A percentile compares a stretch with the other conserved stretches of the same genome.
Evolutionary conservation across 1,139 yeast species (phyloP).

Genomic region (Kluyveromyces marxianus): DNA sequence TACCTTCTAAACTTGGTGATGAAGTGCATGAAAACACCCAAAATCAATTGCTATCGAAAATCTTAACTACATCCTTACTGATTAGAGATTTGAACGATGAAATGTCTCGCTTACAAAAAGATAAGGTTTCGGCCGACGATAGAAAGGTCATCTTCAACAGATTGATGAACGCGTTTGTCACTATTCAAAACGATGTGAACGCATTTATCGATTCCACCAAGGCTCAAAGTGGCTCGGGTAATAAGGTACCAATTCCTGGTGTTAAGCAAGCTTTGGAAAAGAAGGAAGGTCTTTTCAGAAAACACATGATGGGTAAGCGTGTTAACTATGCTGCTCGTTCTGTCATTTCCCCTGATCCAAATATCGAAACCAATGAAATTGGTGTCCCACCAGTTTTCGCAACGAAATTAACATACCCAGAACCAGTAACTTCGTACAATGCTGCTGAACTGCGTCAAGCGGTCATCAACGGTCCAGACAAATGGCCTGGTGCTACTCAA

Average conservation of each 20-base stretch:
- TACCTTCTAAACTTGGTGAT: conserved; percentile 95
- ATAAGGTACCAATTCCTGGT: conserved; percentile 80
- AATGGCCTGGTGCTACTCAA: conserved; percentile 98
- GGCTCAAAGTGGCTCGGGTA: conserved; percentile 61
- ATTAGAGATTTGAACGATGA: conserved; percentile 88
- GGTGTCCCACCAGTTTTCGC: conserved; percentile 99
- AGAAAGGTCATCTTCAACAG: conserved; percentile 76
- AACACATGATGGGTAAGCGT: conserved; percentile 99
- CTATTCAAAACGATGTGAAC: conserved; percentile 91
- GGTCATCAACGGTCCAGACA: conserved; percentile 93
- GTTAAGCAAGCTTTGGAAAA: conserved; percentile 95
- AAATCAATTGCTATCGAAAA: conserved; percentile 75
- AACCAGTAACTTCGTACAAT: conserved; percentile 94
- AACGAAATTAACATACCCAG: conserved; percentile 89
- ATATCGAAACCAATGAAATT: conserved; percentile 92
- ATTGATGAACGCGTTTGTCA: conserved; percentile 90
- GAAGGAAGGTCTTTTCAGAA: conserved; percentile 97
- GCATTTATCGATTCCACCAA: conserved; percentile 90
- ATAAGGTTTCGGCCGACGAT: conserved; percentile 55
- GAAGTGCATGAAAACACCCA: conserved; percentile 92
- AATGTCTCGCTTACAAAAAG: conserved; percentile 54
- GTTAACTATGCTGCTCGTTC: conserved; percentile 98
- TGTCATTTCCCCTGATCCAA: conserved; percentile 98
- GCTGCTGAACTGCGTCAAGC: conserved; percentile 88
- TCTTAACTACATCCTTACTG: conserved; percentile 69